Percentiles rank a stretch among this genome's conserved stretches.
Evolutionary conservation across 805 yeast genomes (phyloP).

Genomic region (Ogataea pignaliae): DNA sequence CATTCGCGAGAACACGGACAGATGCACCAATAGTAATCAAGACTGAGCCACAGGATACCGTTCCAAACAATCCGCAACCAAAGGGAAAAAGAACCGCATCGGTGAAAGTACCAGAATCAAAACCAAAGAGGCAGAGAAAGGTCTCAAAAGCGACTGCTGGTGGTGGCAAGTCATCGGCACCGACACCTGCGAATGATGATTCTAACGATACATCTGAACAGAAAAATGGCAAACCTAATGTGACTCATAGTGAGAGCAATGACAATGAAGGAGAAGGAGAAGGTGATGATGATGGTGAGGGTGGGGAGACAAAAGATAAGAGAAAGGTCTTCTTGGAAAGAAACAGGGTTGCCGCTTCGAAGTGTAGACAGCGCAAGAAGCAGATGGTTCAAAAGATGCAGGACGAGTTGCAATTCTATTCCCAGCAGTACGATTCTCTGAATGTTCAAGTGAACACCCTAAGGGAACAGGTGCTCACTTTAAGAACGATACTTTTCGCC

Average conservation of each 20-base stretch:
- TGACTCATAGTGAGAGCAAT: neutral
- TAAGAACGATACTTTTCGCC: slow-evolving; percentile 42
- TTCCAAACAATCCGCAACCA: too few relatives aligned
- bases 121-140: too few relatives aligned
- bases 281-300: neutral
- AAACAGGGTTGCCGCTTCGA: slow-evolving; percentile 94
- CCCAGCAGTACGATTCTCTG: slow-evolving; percentile 64
- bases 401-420: slow-evolving; percentile 65
- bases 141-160: too few relatives aligned
- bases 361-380: slow-evolving; percentile 92
- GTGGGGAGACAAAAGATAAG: slow-evolving; percentile 54
- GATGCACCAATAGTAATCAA: too few relatives aligned
- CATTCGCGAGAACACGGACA: too few relatives aligned
- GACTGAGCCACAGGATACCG: too few relatives aligned
- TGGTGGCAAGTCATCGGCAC: too few relatives aligned
- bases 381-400: slow-evolving; percentile 82
- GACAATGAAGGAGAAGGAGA: slow-evolving; percentile 2
- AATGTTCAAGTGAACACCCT: slow-evolving; percentile 53
- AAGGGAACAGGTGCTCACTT: slow-evolving; percentile 50
- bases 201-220: too few relatives aligned
- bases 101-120: too few relatives aligned
- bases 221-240: too few relatives aligned
- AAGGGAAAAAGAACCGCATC: too few relatives aligned
- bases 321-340: slow-evolving; percentile 82
- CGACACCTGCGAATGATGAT: too few relatives aligned